Evolutionary conservation across 192 early-diverging fungal species (phyloP).

Genomic region (Umbelopsis ramanniana): DNA sequence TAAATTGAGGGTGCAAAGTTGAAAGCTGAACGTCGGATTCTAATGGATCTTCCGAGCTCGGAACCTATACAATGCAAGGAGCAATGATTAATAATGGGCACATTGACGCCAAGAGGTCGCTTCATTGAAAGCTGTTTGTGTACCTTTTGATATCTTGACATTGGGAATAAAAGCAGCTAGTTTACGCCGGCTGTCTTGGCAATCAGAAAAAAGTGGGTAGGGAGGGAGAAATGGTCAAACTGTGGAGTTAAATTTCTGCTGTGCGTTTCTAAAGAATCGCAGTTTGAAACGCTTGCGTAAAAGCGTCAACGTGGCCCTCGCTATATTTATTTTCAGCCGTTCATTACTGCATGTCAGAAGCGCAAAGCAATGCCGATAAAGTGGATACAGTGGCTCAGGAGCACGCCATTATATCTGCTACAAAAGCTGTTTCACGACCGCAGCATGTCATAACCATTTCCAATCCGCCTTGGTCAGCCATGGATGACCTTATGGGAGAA

Average conservation of each 20-base stretch:
- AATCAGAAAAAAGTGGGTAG: neutral
- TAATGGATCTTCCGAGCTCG: constrained; percentile 25
- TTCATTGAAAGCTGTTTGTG: neutral
- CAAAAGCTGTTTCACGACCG: neutral
- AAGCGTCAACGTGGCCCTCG: neutral
- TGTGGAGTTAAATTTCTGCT: neutral
- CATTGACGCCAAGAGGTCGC: too few relatives aligned
- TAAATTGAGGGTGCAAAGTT: neutral
- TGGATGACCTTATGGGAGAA: constrained; percentile 30
- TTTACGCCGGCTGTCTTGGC: neutral
- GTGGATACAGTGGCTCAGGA: neutral
- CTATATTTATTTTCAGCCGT: too few relatives aligned
- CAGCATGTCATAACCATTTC: constrained; percentile 10
- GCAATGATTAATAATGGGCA: neutral
- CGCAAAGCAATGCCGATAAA: neutral
- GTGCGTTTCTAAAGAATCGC: neutral
- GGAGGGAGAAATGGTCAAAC: neutral
- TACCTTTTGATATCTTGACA: constrained; percentile 30
- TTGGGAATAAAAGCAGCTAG: constrained; percentile 15
- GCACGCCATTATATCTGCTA: neutral
- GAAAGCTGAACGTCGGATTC: constrained; percentile 22
- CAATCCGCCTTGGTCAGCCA: constrained; percentile 31
- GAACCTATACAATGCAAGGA: constrained; percentile 7
- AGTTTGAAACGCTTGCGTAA: neutral
- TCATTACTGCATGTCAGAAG: neutral